Conservation (phyloP, 768 basidiomycete species). For the Russula compacta region DNA sequence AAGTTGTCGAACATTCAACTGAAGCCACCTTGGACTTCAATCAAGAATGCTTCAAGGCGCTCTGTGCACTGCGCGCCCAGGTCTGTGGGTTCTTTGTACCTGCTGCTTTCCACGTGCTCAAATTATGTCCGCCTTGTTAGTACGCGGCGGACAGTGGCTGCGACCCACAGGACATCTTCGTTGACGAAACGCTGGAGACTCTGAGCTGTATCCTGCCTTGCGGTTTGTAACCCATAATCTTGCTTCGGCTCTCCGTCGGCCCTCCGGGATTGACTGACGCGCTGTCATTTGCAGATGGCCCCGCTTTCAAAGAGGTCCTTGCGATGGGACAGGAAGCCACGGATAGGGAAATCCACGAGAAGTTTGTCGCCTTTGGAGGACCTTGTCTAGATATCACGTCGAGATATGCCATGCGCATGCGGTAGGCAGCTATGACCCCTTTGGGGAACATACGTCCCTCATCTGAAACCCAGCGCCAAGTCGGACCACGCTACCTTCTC, state of each 20-base stretch:
- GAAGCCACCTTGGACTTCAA: neutral
- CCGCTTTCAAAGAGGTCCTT: neutral
- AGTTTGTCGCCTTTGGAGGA: conserved; percentile 1
- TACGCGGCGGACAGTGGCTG: neutral
- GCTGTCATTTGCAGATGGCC: neutral
- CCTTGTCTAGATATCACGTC: conserved; percentile 12
- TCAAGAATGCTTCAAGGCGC: conserved; percentile 5
- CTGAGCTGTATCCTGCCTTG: conserved; percentile 34
- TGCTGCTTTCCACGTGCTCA: neutral
- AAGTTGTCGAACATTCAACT: neutral
- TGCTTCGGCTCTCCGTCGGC: neutral
- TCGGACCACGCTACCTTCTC: neutral
- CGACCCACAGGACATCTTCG: conserved; percentile 27
- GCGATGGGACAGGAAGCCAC: neutral
- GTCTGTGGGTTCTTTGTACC: conserved; percentile 2
- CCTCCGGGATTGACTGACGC: neutral
- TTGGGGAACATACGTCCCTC: conserved; percentile 1
- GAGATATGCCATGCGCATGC: conserved; percentile 8
- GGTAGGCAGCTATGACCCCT: conserved; percentile 5
- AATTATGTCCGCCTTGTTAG: neutral
- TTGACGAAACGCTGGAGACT: conserved; percentile 30
- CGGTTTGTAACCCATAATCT: conserved; percentile 25
- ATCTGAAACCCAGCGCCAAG: neutral
- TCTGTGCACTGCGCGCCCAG: conserved; percentile 11
- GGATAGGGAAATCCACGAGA: neutral